Evolutionary conservation across 352 stramenopile species (phyloP).

Genomic region (Phytophthora niederhauseri): DNA sequence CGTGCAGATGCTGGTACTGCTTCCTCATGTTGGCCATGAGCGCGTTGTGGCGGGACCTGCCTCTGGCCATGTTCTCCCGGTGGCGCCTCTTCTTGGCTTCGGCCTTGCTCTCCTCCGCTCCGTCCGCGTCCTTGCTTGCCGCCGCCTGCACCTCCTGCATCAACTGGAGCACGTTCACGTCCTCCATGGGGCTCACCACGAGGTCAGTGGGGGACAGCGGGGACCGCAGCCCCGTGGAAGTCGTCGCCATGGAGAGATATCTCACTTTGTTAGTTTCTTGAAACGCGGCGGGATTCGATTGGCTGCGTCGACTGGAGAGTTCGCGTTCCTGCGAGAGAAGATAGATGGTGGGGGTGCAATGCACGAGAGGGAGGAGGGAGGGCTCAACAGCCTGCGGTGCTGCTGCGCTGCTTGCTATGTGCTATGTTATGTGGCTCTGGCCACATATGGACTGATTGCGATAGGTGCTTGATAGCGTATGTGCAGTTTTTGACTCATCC

Average conservation of each 20-base stretch:
- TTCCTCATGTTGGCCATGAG: conserved; percentile 35
- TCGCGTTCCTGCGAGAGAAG: not conserved
- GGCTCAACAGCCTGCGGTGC: not conserved
- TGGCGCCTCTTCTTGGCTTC: conserved; percentile 32
- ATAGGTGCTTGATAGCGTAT: conserved; percentile 2
- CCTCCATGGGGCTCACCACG: conserved; percentile 1
- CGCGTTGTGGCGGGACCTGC: conserved; percentile 33
- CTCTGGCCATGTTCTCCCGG: conserved; percentile 37
- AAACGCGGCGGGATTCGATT: not conserved
- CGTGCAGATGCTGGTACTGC: conserved; percentile 30
- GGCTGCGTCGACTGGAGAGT: not conserved
- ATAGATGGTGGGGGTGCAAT: conserved; percentile 25
- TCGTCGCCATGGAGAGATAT: conserved; percentile 17
- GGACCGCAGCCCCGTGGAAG: conserved; percentile 8
- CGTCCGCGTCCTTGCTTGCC: not conserved
- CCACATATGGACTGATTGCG: conserved; percentile 22
- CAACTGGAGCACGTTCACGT: conserved; percentile 17
- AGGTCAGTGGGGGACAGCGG: conserved; percentile 25
- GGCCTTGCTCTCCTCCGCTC: conserved; percentile 23
- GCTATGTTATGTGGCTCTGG: conserved; percentile 3
- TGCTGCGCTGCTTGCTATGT: not conserved
- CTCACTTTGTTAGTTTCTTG: not conserved
- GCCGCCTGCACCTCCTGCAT: conserved; percentile 7
- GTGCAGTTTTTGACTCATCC: conserved; percentile 10
- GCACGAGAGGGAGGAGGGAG: conserved; percentile 11